Evolutionary conservation across 805 yeast species (phyloP), one percentile per base, ranked within the genome.

Genomic region (Zygoascus ofunaensis): DNA sequence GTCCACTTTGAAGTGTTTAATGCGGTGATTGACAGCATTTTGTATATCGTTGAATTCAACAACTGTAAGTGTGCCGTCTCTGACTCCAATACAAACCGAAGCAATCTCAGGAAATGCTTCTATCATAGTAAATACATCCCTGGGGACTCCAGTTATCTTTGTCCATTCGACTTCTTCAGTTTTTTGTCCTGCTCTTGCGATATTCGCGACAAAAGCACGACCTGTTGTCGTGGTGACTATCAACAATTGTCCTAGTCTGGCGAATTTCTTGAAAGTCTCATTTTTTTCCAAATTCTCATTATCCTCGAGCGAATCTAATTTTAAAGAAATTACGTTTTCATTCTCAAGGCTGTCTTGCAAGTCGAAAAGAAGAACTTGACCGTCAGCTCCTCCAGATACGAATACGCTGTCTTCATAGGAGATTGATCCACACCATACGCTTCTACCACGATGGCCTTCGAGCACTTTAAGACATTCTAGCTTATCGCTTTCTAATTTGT

Each of bases 361-460:
- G 53, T 82, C 82, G 56, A 80, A 77, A 4, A 83, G 52, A 50
- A 83, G 72, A 1, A 89, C 62, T 52, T 83, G 75, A 0, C 97
- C 97, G 63, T 92, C 98, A 34, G 94, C 94, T 32, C 98, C 98
- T 35, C 95, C 92, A 10, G 95, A 84, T 2, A 79, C 87, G 5
- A 82, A 79, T 2, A 80, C 52, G 18, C 65, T 54, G 26, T 68
- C 70, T 37, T 72, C 69, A 0, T 77, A 70, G 52, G 78, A 84
- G 2, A 82, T 74, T 20, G 86, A 77, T 5, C 64, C 46, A 22
- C 63, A 55, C 98, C 97, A 92, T 1, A 83, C 74, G 56, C 85
- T 90, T 59, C 92, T 82, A 2, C 94, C 96, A 28, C 75, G 70
- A 58, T 89, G 97, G 19, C 81, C 77, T 42, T 82, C 85, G 52